phyloP scores from a whole-genome alignment of 2,329 filamentous ascomycete species.

The Pseudocercospora eumusae region DNA sequence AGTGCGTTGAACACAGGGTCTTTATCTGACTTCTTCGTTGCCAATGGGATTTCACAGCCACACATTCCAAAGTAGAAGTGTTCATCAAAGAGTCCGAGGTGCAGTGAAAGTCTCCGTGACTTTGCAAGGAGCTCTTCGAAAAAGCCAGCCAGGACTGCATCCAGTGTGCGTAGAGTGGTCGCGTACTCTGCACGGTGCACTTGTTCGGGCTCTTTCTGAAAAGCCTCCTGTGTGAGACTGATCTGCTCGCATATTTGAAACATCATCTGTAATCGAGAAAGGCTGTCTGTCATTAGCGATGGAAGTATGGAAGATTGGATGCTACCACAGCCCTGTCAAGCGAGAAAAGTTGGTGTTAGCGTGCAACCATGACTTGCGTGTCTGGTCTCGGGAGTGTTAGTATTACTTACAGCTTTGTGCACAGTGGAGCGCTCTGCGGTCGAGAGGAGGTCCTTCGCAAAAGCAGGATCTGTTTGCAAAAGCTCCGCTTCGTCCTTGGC shows the following conservation, averaged over 20 bases:
- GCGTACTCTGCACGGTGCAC: neutral
- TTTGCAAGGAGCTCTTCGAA: neutral
- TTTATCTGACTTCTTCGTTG: conserved; percentile 4
- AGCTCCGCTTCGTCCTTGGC: neutral
- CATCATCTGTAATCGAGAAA: neutral
- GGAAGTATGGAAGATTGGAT: neutral
- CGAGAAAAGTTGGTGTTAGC: no score
- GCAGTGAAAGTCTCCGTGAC: neutral
- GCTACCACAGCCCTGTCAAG: neutral
- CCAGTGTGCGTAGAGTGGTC: neutral
- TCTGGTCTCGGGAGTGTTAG: no score
- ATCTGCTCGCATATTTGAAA: neutral
- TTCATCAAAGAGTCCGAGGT: neutral
- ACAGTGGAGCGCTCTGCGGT: neutral
- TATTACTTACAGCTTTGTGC: neutral
- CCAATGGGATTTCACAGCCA: neutral
- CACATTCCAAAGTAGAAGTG: neutral
- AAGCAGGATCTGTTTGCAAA: conserved; percentile 5
- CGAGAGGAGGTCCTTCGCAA: neutral
- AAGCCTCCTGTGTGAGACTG: neutral
- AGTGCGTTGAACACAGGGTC: conserved; percentile 1
- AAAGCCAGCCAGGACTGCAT: neutral
- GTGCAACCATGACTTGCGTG: no score
- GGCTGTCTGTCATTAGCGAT: neutral
- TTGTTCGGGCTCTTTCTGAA: neutral